Conservation (phyloP, 805 yeast genomes). For the Kuraishia hungarica region DNA sequence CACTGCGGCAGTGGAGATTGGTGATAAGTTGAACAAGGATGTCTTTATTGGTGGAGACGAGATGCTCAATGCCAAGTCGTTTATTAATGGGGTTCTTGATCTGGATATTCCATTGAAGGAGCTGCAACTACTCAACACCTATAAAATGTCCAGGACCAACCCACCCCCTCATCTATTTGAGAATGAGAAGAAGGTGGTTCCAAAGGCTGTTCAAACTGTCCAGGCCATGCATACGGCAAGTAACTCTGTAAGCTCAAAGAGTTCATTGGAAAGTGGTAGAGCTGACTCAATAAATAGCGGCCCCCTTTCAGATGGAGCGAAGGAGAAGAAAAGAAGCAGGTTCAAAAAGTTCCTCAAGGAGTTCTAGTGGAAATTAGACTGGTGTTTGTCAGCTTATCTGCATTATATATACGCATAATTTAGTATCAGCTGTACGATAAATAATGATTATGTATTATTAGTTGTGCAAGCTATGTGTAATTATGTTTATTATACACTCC, state of each 20-base stretch:
- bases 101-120: conserved; percentile 27
- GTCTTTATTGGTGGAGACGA: conserved; percentile 78
- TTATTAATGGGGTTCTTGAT: conserved; percentile 28
- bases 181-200: conserved; percentile 1
- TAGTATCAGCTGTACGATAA: background rate
- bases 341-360: background rate
- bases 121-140: conserved; percentile 33
- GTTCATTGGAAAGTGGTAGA: background rate
- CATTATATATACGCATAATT: no score
- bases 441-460: background rate
- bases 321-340: background rate
- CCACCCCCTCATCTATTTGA: conserved; percentile 38
- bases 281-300: background rate
- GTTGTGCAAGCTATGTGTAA: background rate
- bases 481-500: no score
- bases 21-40: conserved; percentile 55
- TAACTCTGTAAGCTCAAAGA: background rate
- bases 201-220: background rate
- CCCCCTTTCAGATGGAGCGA: background rate
- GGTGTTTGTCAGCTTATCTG: no score
- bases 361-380: no score
- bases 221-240: background rate
- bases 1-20: conserved; percentile 64
- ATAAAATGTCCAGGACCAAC: conserved; percentile 18
- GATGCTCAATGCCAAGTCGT: conserved; percentile 44